Base-by-base conservation (phyloP, 2,329 filamentous ascomycete species). In the Fusarium hainanense region DNA sequence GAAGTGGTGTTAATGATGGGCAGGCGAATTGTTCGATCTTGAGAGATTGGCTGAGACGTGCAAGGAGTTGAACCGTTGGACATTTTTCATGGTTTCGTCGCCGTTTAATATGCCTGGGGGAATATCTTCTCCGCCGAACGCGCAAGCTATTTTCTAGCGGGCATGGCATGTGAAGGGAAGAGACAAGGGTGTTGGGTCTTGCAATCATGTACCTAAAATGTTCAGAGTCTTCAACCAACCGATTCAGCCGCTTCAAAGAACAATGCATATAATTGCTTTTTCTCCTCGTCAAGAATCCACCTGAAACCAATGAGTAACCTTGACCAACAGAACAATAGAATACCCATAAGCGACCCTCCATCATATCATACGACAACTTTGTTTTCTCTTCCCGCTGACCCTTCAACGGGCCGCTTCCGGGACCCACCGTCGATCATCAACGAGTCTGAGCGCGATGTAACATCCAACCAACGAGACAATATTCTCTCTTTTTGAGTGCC, bases 41-140 rank as follows among this genome's bases (percentile, higher is more conserved):
- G 77, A 80, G 55, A 71, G 59, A 23, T 63, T 80, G 47, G 75
- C 76, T 14, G 75, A 85, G 80, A 85, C 79, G 3, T 89, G 89
- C 77, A 87, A 87, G 63, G 80, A 84, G 63, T 80, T 82, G 8
- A 81, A 79, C 14, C 58, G 83, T 16, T 86, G 82, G 80, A 78
- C 77, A 0, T 87, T 87, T 63, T 87, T 87, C 63, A 74, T 87
- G 21, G 80, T 80, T 2, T 84, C 82, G 21, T 77, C 81, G 49
- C 84, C 84, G 3, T 74, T 86, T 37, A 85, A 86, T 21, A 69
- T 69, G 66, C 41, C 37, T 0, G 66, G 66, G 6, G 66, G 66
- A 0, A 58, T 69, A 2, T 70, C 66, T 2, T 67, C 66, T 2
- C 66, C 66, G 4, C 66, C 66, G 3, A 69, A 69, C 12, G 61